Base-by-base conservation (phyloP, 2,329 filamentous ascomycete genomes). In the Penicillium sclerotigenum region DNA sequence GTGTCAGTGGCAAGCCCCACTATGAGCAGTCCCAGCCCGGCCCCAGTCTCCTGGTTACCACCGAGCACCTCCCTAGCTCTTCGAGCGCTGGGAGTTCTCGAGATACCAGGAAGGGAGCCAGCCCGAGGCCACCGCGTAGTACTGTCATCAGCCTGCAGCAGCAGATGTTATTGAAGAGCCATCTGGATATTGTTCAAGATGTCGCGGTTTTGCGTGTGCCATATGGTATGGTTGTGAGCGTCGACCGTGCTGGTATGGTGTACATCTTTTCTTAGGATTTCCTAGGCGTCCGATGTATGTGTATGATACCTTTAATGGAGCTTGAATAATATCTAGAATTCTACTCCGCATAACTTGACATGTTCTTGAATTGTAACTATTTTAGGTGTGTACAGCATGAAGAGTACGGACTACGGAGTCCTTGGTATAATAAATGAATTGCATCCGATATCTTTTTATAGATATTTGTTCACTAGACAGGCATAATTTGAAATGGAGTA, bases 161-260 rank as follows among this genome's bases (percentile, higher is more conserved):
- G 71, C 90, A 95, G 72, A 86, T 91, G 73, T 73, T 99, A 64
- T 76, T 97, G 55, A 88, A 86, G 70, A 90, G 88, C 56, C 94
- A 99, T 75, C 74, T 97, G 66, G 94, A 99, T 75, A 86, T 86
- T 4, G 87, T 99, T 57, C 83, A 89, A 68, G 93, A 97, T 75
- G 86, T 97, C 63, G 88, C 88, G n/a, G 77, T 97, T 68, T 74
- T 99, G 64, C 91, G 97, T 77, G 81, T 84, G 61, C 94, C 94
- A 24, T 97, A 96, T 73, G 89, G 88, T 5, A 97, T 97, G 90
- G 88, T 92, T 33, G 81, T 97, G 47, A 95, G 89, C 63, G 92
- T 89, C 52, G 94, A 99, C 78, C 81, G 93, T 65, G 89, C 87
- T 37, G 94, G 94, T 0, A 87, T 93, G 71, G 86, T 97, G 43